Evolutionary conservation across 2,329 filamentous ascomycete species (phyloP), one percentile per base, ranked within the genome.

Genomic region (Knufia petricola): DNA sequence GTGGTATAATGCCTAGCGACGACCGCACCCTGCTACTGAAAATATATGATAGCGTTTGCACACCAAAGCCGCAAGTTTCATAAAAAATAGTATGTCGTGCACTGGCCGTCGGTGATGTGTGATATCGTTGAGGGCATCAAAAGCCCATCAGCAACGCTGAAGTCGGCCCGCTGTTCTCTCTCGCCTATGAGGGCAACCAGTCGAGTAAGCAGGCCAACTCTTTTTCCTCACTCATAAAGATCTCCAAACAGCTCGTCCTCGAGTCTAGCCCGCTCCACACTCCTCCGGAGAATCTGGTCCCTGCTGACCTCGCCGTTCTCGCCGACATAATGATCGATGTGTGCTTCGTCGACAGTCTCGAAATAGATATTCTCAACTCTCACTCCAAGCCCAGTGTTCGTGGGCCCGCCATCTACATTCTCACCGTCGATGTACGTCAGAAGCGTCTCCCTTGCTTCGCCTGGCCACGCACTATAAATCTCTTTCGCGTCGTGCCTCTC

Each of bases 261-360:
- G 13, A 8, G 6, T 4, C 15, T 7, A 4, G 32, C 13, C 10
- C 32, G 13, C 10, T 13, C 32, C 4, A 36, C 15, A 17, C 32
- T 36, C 32, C 15, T 36, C 7, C 13, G 6, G 7, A 36, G 32
- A n/a, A 36, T 36, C 10, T 36, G 7, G 7, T 4, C 4, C 15
- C 13, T 6, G 13, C 7, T 8, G 6, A 36, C 15, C 13, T 36
- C 57, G 0, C 77, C 78, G 4, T 72, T 63, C 46, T 82, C 77
- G 2, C 73, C 76, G 26, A 79, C 62, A 56, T 78, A 81, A 0
- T 62, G 62, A 56, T 80, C 70, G 4, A 82, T 65, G 36, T 79
- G 58, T 7, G 58, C 50, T 0, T 70, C 59, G 1, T 74, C 69
- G 32, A 80, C 67, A 78, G 77, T 81, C 63, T 82, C 78, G 41